phyloP scores from a whole-genome alignment of 2,329 filamentous ascomycete genomes.

The Trichoderma aggressivum region DNA sequence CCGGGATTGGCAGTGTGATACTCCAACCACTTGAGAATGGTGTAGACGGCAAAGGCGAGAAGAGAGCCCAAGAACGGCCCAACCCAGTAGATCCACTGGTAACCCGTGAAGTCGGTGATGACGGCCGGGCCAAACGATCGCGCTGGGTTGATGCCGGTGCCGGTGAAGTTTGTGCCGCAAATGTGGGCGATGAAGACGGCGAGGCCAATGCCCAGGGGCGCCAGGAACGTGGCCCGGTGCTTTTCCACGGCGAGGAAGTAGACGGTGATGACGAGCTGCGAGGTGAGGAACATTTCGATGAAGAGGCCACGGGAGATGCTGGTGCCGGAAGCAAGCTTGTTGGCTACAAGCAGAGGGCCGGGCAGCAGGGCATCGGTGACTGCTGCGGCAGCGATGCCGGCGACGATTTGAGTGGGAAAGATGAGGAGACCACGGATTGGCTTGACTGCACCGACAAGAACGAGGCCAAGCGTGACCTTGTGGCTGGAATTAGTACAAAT shows the following conservation, averaged over 20 bases:
- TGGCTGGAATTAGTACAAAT: not conserved
- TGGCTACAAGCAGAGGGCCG: slow-evolving; percentile 52
- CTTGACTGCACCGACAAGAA: slow-evolving; percentile 56
- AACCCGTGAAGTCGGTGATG: slow-evolving; percentile 40
- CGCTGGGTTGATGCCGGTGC: slow-evolving; percentile 49
- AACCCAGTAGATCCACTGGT: slow-evolving; percentile 56
- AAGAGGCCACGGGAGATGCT: slow-evolving; percentile 58
- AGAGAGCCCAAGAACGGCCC: slow-evolving; percentile 49
- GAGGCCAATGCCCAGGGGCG: slow-evolving; percentile 69
- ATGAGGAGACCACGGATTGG: slow-evolving; percentile 50
- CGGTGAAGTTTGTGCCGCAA: slow-evolving; percentile 45
- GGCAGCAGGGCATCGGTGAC: slow-evolving; percentile 58
- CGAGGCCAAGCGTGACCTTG: slow-evolving; percentile 55
- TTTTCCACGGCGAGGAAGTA: slow-evolving; percentile 72
- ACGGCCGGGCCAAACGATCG: slow-evolving; percentile 50
- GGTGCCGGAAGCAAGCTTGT: slow-evolving; percentile 50
- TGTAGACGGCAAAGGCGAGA: slow-evolving; percentile 49
- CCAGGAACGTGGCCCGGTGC: slow-evolving; percentile 67
- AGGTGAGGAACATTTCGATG: slow-evolving; percentile 64
- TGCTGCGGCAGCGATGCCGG: slow-evolving; percentile 56
- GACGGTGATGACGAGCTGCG: slow-evolving; percentile 61
- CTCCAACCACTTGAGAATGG: slow-evolving; percentile 48
- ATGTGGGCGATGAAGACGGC: slow-evolving; percentile 61
- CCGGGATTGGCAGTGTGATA: slow-evolving; percentile 50
- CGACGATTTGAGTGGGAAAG: slow-evolving; percentile 56